phyloP scores from a whole-genome alignment of 371 early-diverging fungal genomes.

The Mucor lusitanicus region DNA sequence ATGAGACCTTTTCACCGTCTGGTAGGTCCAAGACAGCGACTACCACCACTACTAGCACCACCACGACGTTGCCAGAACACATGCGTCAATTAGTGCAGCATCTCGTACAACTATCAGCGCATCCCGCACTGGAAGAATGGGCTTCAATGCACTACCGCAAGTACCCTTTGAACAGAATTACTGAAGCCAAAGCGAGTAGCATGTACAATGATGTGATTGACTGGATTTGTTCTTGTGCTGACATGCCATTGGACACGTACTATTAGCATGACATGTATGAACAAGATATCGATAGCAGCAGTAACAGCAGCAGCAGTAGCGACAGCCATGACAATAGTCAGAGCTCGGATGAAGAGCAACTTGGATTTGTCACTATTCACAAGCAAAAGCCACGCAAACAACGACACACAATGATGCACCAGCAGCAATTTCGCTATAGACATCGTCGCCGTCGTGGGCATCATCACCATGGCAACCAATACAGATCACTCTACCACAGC shows the following conservation, averaged over 20 bases:
- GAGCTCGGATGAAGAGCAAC: background rate
- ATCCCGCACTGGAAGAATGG: slow-evolving; percentile 39
- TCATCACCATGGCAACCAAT: background rate
- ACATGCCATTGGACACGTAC: background rate
- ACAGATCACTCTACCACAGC: background rate
- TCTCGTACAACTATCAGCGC: slow-evolving; percentile 27
- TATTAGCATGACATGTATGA: background rate
- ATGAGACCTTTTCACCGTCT: background rate
- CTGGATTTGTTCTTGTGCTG: slow-evolving; percentile 20
- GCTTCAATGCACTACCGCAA: slow-evolving; percentile 9
- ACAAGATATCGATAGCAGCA: background rate
- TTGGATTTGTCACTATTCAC: background rate
- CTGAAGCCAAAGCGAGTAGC: slow-evolving; percentile 21
- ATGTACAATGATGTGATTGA: slow-evolving; percentile 28
- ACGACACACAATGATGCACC: background rate
- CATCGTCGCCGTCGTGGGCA: background rate
- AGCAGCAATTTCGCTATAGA: background rate
- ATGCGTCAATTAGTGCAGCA: slow-evolving; percentile 26
- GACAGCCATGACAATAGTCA: background rate
- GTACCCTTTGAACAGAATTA: slow-evolving; percentile 21
- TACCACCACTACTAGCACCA: background rate
- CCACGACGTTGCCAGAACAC: slow-evolving; percentile 14
- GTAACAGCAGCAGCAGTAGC: background rate
- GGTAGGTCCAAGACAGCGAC: background rate
- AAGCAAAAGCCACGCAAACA: background rate